Evolutionary conservation across 345 rosid species (phyloP).

Genomic region (Salix caprea): DNA sequence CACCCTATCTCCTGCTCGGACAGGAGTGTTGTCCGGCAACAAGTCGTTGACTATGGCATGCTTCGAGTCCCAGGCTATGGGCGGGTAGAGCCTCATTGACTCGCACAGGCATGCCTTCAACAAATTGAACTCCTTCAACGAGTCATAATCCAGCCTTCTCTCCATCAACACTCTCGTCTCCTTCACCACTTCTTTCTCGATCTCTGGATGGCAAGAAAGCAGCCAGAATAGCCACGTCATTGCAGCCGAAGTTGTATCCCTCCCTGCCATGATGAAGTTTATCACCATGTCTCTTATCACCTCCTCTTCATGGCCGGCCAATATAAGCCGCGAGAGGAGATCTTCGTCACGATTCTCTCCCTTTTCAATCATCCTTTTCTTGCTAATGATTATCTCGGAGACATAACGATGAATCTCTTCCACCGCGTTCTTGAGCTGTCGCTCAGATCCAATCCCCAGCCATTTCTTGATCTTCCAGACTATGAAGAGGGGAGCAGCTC

Average conservation of each 20-base stretch:
- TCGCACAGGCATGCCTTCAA: constrained; percentile 25
- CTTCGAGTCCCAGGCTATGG: constrained; percentile 33
- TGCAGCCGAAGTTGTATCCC: constrained; percentile 34
- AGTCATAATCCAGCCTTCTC: constrained; percentile 11
- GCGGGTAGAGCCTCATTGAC: constrained; percentile 36
- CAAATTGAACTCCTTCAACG: constrained; percentile 15
- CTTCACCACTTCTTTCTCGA: constrained; percentile 13
- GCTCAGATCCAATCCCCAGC: constrained; percentile 33
- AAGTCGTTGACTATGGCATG: constrained; percentile 34
- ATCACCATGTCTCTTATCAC: constrained; percentile 27
- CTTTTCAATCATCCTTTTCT: constrained; percentile 3
- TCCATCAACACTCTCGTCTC: not conserved
- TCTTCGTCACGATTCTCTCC: constrained; percentile 1
- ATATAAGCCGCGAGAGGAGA: constrained; percentile 27
- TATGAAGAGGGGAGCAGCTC: constrained; percentile 18
- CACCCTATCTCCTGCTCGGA: constrained; percentile 74
- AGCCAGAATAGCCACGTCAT: constrained; percentile 36
- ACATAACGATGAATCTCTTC: constrained; percentile 14
- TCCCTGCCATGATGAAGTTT: constrained; percentile 29
- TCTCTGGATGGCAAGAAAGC: constrained; percentile 12
- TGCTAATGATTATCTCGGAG: constrained; percentile 12
- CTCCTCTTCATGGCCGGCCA: constrained; percentile 15
- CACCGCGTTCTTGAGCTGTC: constrained; percentile 21
- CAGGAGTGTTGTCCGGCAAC: constrained; percentile 62
- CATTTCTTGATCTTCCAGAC: constrained; percentile 30